Percentiles rank a stretch among this genome's conserved stretches.
Conservation (phyloP, 176 grass and related monocot genomes). For the Avena sativa region DNA sequence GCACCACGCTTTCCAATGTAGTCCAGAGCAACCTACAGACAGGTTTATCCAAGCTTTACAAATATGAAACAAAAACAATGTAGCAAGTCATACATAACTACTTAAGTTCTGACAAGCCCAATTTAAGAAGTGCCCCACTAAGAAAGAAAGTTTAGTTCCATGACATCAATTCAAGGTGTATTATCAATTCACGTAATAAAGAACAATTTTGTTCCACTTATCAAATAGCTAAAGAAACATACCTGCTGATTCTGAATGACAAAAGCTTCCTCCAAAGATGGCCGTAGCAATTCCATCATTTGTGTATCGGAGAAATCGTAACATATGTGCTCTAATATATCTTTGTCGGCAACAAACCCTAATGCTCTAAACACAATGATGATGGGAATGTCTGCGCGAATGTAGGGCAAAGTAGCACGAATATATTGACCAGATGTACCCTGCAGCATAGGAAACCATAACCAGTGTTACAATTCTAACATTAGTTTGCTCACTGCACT, state of each 20-base stretch:
- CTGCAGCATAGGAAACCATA: conserved; percentile 46
- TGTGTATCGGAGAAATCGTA: conserved; percentile 97
- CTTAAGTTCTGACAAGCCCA: neutral
- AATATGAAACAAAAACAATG: conserved; percentile 23
- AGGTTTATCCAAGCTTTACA: conserved; percentile 22
- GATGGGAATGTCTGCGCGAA: conserved; percentile 94
- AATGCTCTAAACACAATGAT: conserved; percentile 97
- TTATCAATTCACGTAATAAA: conserved; percentile 1
- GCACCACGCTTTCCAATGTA: conserved; percentile 99
- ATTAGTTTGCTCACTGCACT: neutral
- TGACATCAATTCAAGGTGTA: conserved; percentile 8
- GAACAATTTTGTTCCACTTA: neutral
- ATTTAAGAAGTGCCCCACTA: neutral
- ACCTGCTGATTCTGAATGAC: conserved; percentile 99
- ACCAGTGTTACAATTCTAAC: neutral
- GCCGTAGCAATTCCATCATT: conserved; percentile 98
- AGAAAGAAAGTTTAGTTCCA: conserved; percentile 9
- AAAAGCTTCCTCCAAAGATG: conserved; percentile 95
- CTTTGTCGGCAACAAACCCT: conserved; percentile 99
- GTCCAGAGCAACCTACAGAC: conserved; percentile 84
- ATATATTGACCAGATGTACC: conserved; percentile 99
- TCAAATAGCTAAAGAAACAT: conserved; percentile 37
- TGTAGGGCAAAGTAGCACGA: conserved; percentile 96
- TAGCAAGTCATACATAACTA: conserved; percentile 2
- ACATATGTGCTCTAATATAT: conserved; percentile 98